Evolutionary conservation across 192 early-diverging fungal genomes (phyloP), one percentile per base, ranked within the genome.

Genomic region (Coemansia sp.): DNA sequence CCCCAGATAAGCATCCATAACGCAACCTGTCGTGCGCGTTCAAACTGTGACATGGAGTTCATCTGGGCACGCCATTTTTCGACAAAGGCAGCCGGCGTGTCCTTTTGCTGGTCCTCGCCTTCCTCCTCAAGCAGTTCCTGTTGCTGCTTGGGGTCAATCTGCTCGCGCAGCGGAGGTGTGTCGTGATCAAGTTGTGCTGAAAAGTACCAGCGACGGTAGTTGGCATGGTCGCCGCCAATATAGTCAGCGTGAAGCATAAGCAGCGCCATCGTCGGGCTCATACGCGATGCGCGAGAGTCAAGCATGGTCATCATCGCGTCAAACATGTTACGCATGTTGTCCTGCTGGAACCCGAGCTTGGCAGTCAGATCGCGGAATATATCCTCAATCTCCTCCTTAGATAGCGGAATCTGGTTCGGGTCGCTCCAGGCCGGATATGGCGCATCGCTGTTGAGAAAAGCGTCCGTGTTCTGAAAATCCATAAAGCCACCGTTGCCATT

Each of bases 131-230:
- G 75, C 47, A 78, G 24, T 62, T 74, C 81, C 18, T 74, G 75
- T 67, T 77, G 74, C 56, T 74, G 71, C 66, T 77, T 78, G 47
- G 81, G 81, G 54, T 78, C 81, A 7, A 78, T 71, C 59, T 82
- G 81, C 62, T 74, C 71, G 50, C 78, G 79, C 26, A 82, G 53
- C 4, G 83, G 60, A 26, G 83, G 83, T 12, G 78, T 81, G 52
- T 85, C 82, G 57, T 84, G 68, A 60, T 89, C 86, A 23, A 89
- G 71, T 62, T 88, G 85, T 8, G 89, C 84, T 26, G 88, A 88
- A 76, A 93, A 91, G 74, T 87, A 93, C 91, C 91, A 93, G 56
- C 87, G 88, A 22, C 89, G 84, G 69, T 91, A 93, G 80, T 93
- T 93, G 58, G 89, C 86, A 55, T 89, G 76, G 64, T 88, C 88